A percentile compares a stretch with the other conserved stretches of the same genome.
These are phyloP conservation scores for Solanum sparsipilum DNA, from an alignment of 257 asterid genomes.

Conservation along the genomic window DNA sequence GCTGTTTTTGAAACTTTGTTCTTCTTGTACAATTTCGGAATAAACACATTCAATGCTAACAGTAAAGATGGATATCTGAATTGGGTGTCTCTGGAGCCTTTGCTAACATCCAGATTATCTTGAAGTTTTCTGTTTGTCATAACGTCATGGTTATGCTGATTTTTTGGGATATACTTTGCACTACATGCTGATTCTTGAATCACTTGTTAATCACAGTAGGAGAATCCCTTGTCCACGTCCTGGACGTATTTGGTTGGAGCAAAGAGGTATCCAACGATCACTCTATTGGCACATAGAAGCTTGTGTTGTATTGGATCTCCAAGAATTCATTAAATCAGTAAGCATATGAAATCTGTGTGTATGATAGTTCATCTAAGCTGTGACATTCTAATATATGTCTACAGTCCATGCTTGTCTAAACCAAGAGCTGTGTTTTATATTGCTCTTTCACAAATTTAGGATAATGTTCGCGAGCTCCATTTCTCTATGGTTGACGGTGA, in stretches of 20 bases:
- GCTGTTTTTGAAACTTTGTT: not conserved
- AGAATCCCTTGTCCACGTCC: conserved; percentile 88
- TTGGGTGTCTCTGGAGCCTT: not conserved
- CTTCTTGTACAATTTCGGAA: not conserved
- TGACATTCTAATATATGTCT: not conserved
- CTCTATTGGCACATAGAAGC: conserved; percentile 97
- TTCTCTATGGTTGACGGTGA: conserved; percentile 97
- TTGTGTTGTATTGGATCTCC: conserved; percentile 91
- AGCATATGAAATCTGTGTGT: conserved; percentile 11
- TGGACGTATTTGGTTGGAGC: conserved; percentile 97
- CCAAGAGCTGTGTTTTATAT: not conserved
- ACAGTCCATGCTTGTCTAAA: not conserved
- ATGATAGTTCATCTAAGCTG: not conserved
- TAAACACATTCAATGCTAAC: not conserved
- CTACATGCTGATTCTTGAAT: not conserved
- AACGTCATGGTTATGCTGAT: too few relatives aligned
- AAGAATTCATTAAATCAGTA: conserved; percentile 58
- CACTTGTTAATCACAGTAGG: conserved; percentile 26
- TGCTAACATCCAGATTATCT: not conserved
- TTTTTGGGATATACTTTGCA: not conserved
- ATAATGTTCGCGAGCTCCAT: conserved; percentile 57
- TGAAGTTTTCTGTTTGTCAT: not conserved
- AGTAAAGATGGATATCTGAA: not conserved
- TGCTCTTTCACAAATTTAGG: conserved; percentile 21
- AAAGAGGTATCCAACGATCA: conserved; percentile 89